Evolutionary conservation across 2,329 filamentous ascomycete genomes (phyloP).

Genomic region (Botrytis cinerea): DNA sequence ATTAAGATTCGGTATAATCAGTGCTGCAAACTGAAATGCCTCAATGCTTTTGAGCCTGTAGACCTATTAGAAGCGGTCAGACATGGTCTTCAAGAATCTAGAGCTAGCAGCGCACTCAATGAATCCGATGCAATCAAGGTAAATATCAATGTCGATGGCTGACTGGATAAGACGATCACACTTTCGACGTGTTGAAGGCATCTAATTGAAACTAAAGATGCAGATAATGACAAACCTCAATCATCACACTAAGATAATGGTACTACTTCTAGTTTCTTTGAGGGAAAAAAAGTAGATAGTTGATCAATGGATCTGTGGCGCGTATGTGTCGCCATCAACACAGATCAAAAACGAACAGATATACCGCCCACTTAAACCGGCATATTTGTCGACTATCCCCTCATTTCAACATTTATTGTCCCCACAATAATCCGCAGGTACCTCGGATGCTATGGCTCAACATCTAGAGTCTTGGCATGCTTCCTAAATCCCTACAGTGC

Average conservation of each 20-base stretch:
- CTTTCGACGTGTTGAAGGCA: not conserved
- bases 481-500: not conserved
- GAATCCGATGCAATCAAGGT: not conserved
- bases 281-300: not conserved
- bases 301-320: conserved; percentile 7
- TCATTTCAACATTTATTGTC: conserved; percentile 12
- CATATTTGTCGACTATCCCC: conserved; percentile 4
- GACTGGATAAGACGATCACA: not conserved
- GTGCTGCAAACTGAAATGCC: not conserved
- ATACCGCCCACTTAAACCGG: conserved; percentile 7
- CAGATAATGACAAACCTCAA: not conserved
- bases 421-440: conserved; percentile 8
- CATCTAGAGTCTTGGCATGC: conserved; percentile 14
- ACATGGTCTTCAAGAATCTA: conserved; percentile 2
- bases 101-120: not conserved
- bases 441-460: conserved; percentile 8
- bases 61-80: not conserved
- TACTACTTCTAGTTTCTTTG: not conserved
- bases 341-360: not conserved
- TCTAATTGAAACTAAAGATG: not conserved
- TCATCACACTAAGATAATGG: not conserved
- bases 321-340: not conserved
- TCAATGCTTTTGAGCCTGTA: conserved; percentile 2
- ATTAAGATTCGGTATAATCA: conserved; percentile 1
- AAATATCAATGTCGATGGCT: not conserved